Conservation (phyloP, 805 yeast species). For the Zygosaccharomyces gambellarensis region DNA sequence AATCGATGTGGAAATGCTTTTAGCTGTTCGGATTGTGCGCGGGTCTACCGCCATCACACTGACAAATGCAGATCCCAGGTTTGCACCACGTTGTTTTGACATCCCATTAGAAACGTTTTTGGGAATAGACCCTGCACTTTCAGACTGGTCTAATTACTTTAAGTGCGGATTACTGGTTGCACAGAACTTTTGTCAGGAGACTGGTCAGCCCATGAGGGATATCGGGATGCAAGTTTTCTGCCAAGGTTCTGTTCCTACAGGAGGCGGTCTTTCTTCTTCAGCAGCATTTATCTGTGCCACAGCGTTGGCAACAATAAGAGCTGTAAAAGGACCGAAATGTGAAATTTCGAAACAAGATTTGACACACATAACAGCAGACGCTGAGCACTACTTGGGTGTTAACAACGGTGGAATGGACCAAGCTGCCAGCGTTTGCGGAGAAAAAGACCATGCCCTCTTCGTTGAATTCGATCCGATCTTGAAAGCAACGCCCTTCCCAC, state of each 20-base stretch:
- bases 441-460: constrained; percentile 49
- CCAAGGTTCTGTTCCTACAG: constrained; percentile 67
- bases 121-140: constrained; percentile 44
- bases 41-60: constrained; percentile 30
- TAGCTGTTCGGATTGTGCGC: constrained; percentile 41
- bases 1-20: constrained; percentile 55
- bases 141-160: constrained; percentile 66
- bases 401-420: constrained; percentile 82
- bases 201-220: constrained; percentile 26
- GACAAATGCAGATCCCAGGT: constrained; percentile 36
- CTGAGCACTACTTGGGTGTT: constrained; percentile 69
- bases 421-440: constrained; percentile 65
- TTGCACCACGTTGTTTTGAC: constrained; percentile 36
- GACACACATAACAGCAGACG: constrained; percentile 55
- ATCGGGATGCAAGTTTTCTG: constrained; percentile 49
- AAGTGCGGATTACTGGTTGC: constrained; percentile 62
- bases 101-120: constrained; percentile 41
- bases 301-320: constrained; percentile 50
- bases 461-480: constrained; percentile 59
- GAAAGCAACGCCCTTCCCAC: constrained; percentile 47
- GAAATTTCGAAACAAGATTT: constrained; percentile 46
- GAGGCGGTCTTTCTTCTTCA: constrained; percentile 65
- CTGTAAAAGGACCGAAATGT: constrained; percentile 41
- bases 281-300: constrained; percentile 70
- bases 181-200: constrained; percentile 41